These are phyloP conservation scores for Fusarium coicis DNA, from an alignment of 2,329 filamentous ascomycete species.

Conservation along the genomic window DNA sequence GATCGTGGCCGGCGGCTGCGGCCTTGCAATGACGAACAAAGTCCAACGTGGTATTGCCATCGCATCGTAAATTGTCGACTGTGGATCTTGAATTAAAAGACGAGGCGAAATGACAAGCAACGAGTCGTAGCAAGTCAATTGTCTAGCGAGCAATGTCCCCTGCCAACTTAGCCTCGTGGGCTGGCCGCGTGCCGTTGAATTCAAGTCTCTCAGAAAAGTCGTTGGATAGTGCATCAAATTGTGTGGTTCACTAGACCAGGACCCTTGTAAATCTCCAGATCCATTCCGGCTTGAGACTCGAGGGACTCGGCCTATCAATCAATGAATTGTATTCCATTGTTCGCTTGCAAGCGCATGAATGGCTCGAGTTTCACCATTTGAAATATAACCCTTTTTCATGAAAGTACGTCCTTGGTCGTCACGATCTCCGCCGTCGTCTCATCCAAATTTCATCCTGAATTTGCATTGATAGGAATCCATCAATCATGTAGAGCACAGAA, in stretches of 20 bases:
- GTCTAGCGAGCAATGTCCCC: slow-evolving; percentile 37
- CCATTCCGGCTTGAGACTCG: slow-evolving; percentile 29
- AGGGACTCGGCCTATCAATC: slow-evolving; percentile 34
- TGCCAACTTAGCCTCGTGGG: slow-evolving; percentile 45
- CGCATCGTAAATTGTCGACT: slow-evolving; percentile 8
- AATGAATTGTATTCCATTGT: slow-evolving; percentile 29
- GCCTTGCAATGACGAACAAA: slow-evolving; percentile 33
- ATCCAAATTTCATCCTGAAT: slow-evolving; percentile 32
- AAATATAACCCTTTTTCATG: slow-evolving; percentile 20
- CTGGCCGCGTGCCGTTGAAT: slow-evolving; percentile 43
- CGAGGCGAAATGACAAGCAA: slow-evolving; percentile 20
- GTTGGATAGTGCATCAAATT: slow-evolving; percentile 39
- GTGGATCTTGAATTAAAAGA: slow-evolving; percentile 32
- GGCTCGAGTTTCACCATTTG: slow-evolving; percentile 23
- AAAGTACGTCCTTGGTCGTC: slow-evolving; percentile 20
- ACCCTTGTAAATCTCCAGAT: slow-evolving; percentile 41
- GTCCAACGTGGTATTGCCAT: slow-evolving; percentile 26
- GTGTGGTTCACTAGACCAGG: slow-evolving; percentile 36
- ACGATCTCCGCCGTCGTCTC: slow-evolving; percentile 22
- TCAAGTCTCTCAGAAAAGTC: slow-evolving; percentile 34
- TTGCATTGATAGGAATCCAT: slow-evolving; percentile 30
- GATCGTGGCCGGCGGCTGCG: slow-evolving; percentile 33
- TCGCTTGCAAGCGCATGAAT: slow-evolving; percentile 27
- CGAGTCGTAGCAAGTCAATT: slow-evolving; percentile 33
- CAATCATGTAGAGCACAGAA: slow-evolving; percentile 23